Evolutionary conservation across 2,329 filamentous ascomycete species (phyloP).

Genomic region (Penicillium corylophilum): DNA sequence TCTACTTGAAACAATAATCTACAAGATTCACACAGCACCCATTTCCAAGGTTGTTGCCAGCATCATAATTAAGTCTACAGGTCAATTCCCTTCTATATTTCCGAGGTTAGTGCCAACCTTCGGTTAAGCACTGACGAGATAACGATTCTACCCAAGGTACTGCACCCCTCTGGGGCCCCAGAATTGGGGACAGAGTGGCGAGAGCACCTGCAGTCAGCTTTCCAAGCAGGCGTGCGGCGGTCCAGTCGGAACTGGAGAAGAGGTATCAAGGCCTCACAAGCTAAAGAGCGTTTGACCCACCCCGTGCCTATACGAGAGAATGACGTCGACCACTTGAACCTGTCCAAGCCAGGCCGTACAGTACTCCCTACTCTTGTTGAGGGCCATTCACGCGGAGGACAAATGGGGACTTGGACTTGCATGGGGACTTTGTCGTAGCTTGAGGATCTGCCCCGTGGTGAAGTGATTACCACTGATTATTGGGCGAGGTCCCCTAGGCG

Average conservation of each 20-base stretch:
- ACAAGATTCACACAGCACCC: too few relatives aligned
- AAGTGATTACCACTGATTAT: neutral
- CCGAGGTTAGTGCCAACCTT: neutral
- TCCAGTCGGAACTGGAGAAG: constrained; percentile 25
- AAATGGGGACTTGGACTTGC: neutral
- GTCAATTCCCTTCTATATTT: neutral
- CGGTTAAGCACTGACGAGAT: neutral
- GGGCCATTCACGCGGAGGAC: neutral
- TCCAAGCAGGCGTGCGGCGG: constrained; percentile 15
- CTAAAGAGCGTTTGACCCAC: constrained; percentile 3
- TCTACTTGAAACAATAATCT: too few relatives aligned
- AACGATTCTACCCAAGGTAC: neutral
- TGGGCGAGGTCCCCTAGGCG: neutral
- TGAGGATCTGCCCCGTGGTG: neutral
- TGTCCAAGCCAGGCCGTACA: neutral
- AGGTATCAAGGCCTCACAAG: constrained; percentile 13
- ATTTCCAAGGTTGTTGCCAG: neutral
- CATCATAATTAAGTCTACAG: neutral
- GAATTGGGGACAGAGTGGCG: constrained; percentile 7
- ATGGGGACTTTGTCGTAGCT: neutral
- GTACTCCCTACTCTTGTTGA: too few relatives aligned
- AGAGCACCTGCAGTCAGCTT: constrained; percentile 20
- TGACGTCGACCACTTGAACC: constrained; percentile 25
- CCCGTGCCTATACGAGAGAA: constrained; percentile 19
- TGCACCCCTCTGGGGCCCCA: constrained; percentile 6